Percentiles rank a stretch among this genome's conserved stretches.
These are phyloP conservation scores for Zygoascus meyerae DNA, from an alignment of 1,139 yeast genomes.

Conservation along the genomic window DNA sequence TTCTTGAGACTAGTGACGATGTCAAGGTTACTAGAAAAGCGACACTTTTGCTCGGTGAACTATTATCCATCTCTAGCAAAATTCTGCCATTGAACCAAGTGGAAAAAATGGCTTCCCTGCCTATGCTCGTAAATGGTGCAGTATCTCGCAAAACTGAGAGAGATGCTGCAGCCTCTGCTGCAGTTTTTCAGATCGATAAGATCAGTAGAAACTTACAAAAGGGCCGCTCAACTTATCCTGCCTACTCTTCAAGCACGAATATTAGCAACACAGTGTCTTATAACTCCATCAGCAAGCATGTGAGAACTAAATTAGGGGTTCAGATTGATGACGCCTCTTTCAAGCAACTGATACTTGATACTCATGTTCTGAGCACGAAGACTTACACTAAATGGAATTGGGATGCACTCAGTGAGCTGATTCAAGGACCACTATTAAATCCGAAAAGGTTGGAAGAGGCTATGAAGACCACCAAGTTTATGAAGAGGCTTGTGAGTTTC, in stretches of 20 bases:
- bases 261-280: conserved; percentile 30
- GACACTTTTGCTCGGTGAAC: conserved; percentile 56
- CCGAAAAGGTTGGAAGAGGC: conserved; percentile 74
- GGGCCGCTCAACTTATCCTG: conserved; percentile 13
- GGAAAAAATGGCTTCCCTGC: conserved; percentile 27
- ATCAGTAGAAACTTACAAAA: conserved; percentile 40
- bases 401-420: conserved; percentile 58
- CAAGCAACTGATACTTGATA: conserved; percentile 57
- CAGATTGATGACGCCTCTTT: conserved; percentile 67
- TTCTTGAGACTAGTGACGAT: conserved; percentile 46
- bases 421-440: conserved; percentile 74
- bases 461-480: conserved; percentile 72
- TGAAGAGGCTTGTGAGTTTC: conserved; percentile 78
- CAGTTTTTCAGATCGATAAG: conserved; percentile 43
- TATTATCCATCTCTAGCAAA: conserved; percentile 49
- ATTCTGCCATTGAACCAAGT: conserved; percentile 44
- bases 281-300: conserved; percentile 34
- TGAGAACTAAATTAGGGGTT: conserved; percentile 44
- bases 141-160: conserved; percentile 16
- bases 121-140: conserved; percentile 32
- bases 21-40: conserved; percentile 52
- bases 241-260: not conserved
- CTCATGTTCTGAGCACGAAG: conserved; percentile 71
- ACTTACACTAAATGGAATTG: conserved; percentile 87
- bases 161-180: conserved; percentile 27